These are phyloP conservation scores for Malus sieversii DNA, from an alignment of 306 rosid genomes.

Conservation along the genomic window DNA sequence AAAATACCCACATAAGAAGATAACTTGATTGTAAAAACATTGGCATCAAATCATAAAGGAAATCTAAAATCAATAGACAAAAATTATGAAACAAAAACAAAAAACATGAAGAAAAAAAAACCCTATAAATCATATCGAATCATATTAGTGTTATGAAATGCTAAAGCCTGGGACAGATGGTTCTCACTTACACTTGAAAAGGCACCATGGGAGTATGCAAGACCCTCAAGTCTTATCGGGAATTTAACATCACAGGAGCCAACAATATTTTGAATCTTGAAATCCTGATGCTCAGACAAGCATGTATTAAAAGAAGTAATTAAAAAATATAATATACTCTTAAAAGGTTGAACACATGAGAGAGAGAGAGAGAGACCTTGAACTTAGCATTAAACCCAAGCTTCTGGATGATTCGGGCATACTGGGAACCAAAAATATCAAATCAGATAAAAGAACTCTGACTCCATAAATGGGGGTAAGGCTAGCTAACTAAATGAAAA, in stretches of 20 bases:
- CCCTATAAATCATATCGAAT: neutral
- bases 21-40: neutral
- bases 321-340: neutral
- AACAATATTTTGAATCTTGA: constrained; percentile 89
- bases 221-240: constrained; percentile 85
- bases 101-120: neutral
- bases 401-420: constrained; percentile 89
- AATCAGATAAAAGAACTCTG: neutral
- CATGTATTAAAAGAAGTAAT: neutral
- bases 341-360: neutral
- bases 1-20: neutral
- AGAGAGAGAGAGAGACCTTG: constrained; percentile 42
- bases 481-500: neutral
- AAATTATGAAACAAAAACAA: neutral
- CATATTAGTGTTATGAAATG: neutral
- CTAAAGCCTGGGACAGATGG: neutral
- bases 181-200: constrained; percentile 72
- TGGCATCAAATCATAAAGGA: neutral
- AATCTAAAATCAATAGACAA: neutral
- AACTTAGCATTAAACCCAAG: constrained; percentile 85
- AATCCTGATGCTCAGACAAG: constrained; percentile 34
- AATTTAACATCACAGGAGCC: constrained; percentile 95
- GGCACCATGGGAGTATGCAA: constrained; percentile 82
- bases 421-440: constrained; percentile 36
- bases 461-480: too few relatives aligned